Evolutionary conservation across 2,329 filamentous ascomycete genomes (phyloP).

Genomic region (Ascochyta pisi): DNA sequence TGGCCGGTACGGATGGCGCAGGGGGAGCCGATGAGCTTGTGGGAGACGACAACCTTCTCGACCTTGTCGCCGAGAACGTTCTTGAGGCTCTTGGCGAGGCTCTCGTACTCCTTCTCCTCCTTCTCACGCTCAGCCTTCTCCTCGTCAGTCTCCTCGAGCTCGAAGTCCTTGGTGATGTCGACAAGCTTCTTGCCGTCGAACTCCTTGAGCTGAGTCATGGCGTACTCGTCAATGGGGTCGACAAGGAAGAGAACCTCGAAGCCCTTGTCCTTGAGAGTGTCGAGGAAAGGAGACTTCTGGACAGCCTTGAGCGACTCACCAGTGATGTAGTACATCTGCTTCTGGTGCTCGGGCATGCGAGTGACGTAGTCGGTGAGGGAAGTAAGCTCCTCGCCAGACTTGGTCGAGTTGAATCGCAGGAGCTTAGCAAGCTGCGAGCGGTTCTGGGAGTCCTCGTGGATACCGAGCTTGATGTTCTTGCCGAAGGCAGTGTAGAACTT

Average conservation of each 20-base stretch:
- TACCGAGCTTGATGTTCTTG: slow-evolving; percentile 99
- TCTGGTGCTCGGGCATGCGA: slow-evolving; percentile 99
- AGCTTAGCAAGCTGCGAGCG: slow-evolving; percentile 92
- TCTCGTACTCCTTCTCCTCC: slow-evolving; percentile 98
- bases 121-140: slow-evolving; percentile 96
- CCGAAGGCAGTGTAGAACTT: slow-evolving; percentile 99
- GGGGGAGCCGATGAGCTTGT: slow-evolving; percentile 94
- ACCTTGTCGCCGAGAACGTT: slow-evolving; percentile 99
- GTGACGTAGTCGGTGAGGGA: slow-evolving; percentile 98
- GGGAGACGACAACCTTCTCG: slow-evolving; percentile 98
- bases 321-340: slow-evolving; percentile 99
- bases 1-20: slow-evolving; percentile 99
- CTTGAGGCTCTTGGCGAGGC: slow-evolving; percentile 95
- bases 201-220: slow-evolving; percentile 99
- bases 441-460: slow-evolving; percentile 99
- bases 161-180: slow-evolving; percentile 99
- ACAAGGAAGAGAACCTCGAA: slow-evolving; percentile 99
- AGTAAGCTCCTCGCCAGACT: slow-evolving; percentile 94
- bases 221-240: slow-evolving; percentile 99
- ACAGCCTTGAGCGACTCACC: slow-evolving; percentile 99
- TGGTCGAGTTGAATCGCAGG: slow-evolving; percentile 98
- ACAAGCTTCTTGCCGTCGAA: slow-evolving; percentile 99
- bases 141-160: slow-evolving; percentile 99
- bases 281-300: slow-evolving; percentile 97
- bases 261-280: slow-evolving; percentile 97